These are phyloP conservation scores for Prunus mongolica DNA, from an alignment of 306 rosid species.

Conservation along the genomic window DNA sequence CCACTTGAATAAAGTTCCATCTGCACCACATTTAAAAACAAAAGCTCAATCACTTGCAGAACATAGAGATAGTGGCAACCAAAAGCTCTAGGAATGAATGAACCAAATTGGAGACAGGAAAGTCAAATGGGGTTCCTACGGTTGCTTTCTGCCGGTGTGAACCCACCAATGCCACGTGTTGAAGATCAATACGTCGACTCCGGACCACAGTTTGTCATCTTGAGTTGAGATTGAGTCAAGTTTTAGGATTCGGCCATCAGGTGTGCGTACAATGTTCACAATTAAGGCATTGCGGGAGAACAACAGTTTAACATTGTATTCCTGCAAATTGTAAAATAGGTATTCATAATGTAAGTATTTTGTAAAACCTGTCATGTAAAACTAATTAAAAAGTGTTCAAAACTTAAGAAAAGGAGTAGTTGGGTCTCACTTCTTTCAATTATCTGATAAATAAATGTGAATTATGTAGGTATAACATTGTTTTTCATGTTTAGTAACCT, in stretches of 20 bases:
- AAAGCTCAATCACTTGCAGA: neutral
- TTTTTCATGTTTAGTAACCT: no score
- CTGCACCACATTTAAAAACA: conserved; percentile 21
- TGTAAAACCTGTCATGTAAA: neutral
- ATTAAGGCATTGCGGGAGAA: conserved; percentile 32
- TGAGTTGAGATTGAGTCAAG: conserved; percentile 34
- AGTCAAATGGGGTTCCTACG: conserved; percentile 13
- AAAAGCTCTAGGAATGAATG: neutral
- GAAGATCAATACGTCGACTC: conserved; percentile 27
- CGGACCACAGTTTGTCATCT: conserved; percentile 20
- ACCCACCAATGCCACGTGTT: conserved; percentile 49
- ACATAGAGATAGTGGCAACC: neutral
- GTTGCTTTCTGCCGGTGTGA: conserved; percentile 37
- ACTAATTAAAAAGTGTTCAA: neutral
- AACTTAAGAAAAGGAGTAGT: no score
- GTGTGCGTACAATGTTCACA: conserved; percentile 23
- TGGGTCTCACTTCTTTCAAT: no score
- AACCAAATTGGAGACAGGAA: no score
- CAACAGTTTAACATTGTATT: conserved; percentile 21
- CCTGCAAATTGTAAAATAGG: neutral
- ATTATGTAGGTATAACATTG: no score
- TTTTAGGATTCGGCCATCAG: conserved; percentile 18
- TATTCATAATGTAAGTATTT: neutral
- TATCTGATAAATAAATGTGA: no score
- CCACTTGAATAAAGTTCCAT: conserved; percentile 65